Conservation (phyloP, 202 grass and related monocot genomes). For the Carex arenaria region DNA sequence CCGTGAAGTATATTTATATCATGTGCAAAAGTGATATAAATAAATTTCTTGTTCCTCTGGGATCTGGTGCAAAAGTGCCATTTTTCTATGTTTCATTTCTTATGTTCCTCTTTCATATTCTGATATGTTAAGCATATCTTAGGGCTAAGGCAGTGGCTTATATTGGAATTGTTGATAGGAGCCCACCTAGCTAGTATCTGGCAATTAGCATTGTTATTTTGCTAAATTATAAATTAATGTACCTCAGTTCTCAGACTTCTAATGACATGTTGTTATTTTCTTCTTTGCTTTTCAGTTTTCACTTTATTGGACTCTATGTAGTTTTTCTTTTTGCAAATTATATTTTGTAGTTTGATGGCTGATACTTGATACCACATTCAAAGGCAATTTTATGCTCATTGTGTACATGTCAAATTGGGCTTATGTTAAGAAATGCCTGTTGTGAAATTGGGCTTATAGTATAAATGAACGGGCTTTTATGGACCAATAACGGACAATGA, state of each 20-base stretch:
- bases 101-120: background rate
- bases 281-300: conserved; percentile 26
- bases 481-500: background rate
- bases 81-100: background rate
- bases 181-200: conserved; percentile 19
- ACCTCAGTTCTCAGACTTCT: background rate
- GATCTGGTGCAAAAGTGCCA: background rate
- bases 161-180: background rate
- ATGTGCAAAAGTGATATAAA: conserved; percentile 24
- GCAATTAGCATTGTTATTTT: background rate
- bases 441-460: background rate
- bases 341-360: too few species aligned
- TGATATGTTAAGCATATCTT: background rate
- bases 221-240: background rate
- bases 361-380: background rate
- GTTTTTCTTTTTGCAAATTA: too few species aligned
- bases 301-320: conserved; percentile 8
- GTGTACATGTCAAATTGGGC: background rate
- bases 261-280: background rate
- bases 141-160: conserved; percentile 27
- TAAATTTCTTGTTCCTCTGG: background rate
- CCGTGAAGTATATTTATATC: background rate
- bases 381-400: background rate
- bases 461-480: background rate
- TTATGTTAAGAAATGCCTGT: background rate